A percentile compares a stretch with the other conserved stretches of the same genome.
These are phyloP conservation scores for Cerioporus squamosus DNA, from an alignment of 1,284 basidiomycete genomes.

Conservation along the genomic window DNA sequence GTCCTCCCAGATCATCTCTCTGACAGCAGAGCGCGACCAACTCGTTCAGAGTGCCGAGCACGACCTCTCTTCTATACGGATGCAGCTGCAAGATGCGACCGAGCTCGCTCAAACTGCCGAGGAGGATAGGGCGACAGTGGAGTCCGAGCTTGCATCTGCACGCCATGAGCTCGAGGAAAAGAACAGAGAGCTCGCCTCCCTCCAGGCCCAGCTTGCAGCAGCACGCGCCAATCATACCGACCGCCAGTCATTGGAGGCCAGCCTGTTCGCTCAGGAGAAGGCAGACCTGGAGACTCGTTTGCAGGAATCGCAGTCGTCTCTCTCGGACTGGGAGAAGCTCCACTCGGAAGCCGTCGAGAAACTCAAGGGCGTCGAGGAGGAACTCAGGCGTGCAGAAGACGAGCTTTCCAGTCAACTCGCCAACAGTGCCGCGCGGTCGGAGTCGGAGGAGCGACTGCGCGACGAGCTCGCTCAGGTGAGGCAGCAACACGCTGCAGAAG, in stretches of 20 bases:
- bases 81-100: constrained; percentile 16
- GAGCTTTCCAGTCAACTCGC: constrained; percentile 26
- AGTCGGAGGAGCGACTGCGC: constrained; percentile 26
- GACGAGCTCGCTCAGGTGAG: constrained; percentile 39
- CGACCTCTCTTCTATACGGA: constrained; percentile 35
- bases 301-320: constrained; percentile 24
- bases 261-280: constrained; percentile 24
- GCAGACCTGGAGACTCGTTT: constrained; percentile 34
- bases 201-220: constrained; percentile 30
- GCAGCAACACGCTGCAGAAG: constrained; percentile 43
- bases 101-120: constrained; percentile 10
- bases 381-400: constrained; percentile 29
- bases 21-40: constrained; percentile 16
- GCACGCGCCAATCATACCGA: constrained; percentile 23
- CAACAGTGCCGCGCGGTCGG: constrained; percentile 18
- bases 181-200: constrained; percentile 33
- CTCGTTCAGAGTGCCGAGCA: constrained; percentile 12
- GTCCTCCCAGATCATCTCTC: constrained; percentile 8
- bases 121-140: constrained; percentile 17
- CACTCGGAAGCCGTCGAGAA: constrained; percentile 29
- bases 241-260: constrained; percentile 17
- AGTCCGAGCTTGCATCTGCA: constrained; percentile 22
- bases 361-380: constrained; percentile 25
- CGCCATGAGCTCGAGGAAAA: constrained; percentile 30
- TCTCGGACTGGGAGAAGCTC: constrained; percentile 24